These are phyloP conservation scores for Chalaropsis thielavioides DNA, from an alignment of 2,329 filamentous ascomycete species.

Conservation along the genomic window DNA sequence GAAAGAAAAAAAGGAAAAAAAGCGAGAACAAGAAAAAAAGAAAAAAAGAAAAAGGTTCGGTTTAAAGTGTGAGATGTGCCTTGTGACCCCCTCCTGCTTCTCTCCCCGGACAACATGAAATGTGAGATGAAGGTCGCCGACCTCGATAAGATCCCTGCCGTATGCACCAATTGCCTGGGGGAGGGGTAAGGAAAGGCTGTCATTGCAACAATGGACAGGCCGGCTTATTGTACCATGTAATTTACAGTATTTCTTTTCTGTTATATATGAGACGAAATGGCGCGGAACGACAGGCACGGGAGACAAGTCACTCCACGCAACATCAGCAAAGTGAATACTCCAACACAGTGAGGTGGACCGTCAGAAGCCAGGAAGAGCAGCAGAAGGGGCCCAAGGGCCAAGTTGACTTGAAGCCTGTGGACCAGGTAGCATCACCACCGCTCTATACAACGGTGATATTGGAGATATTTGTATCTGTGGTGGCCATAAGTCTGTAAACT, in stretches of 20 bases:
- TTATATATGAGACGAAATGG: neutral
- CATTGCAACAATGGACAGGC: neutral
- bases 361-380: neutral
- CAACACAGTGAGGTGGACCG: neutral
- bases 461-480: neutral
- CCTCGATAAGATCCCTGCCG: conserved; percentile 4
- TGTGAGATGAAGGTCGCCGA: conserved; percentile 11
- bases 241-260: neutral
- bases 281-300: neutral
- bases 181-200: neutral
- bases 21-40: too few relatives aligned
- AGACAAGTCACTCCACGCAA: neutral
- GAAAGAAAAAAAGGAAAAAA: neutral
- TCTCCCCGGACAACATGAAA: neutral
- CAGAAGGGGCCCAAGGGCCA: neutral
- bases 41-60: neutral
- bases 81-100: neutral
- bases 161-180: neutral
- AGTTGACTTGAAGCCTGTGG: neutral
- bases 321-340: conserved; percentile 1
- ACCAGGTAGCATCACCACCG: neutral
- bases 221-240: neutral
- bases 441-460: neutral
- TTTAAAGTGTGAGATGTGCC: neutral
- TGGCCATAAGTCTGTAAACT: neutral